These are phyloP conservation scores for Salinomyces thailandicus DNA, from an alignment of 2,329 filamentous ascomycete genomes.

Conservation along the genomic window DNA sequence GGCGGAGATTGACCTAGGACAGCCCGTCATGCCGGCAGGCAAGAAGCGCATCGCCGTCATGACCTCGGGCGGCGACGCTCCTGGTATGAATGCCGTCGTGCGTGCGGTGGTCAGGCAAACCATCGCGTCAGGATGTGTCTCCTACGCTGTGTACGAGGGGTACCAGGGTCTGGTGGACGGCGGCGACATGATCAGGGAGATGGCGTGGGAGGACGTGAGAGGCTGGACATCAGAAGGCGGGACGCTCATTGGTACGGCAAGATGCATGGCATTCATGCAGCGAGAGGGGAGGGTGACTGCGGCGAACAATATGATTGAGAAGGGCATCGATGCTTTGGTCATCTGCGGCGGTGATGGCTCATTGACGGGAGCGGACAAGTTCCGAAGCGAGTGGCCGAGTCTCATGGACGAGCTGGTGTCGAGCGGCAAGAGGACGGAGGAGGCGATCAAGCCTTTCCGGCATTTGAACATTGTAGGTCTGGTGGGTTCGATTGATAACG, in stretches of 20 bases:
- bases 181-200: conserved; percentile 74
- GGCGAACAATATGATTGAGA: conserved; percentile 86
- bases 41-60: conserved; percentile 72
- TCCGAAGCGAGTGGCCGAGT: conserved; percentile 83
- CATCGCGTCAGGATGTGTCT: conserved; percentile 56
- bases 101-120: conserved; percentile 85
- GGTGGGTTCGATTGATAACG: conserved; percentile 96
- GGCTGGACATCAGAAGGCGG: conserved; percentile 91
- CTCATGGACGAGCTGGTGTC: conserved; percentile 75
- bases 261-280: conserved; percentile 87
- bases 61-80: conserved; percentile 89
- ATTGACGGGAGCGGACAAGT: conserved; percentile 88
- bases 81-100: conserved; percentile 88
- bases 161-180: conserved; percentile 92
- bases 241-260: conserved; percentile 88
- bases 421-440: conserved; percentile 56
- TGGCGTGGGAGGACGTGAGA: conserved; percentile 87
- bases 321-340: conserved; percentile 89
- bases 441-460: conserved; percentile 65
- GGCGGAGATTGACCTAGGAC: conserved; percentile 22
- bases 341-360: conserved; percentile 97
- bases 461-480: conserved; percentile 93
- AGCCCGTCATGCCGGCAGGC: conserved; percentile 20
- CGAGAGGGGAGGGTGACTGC: conserved; percentile 71
- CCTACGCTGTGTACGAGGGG: conserved; percentile 62